phyloP scores from a whole-genome alignment of 257 asterid genomes.

The Salvia splendens region DNA sequence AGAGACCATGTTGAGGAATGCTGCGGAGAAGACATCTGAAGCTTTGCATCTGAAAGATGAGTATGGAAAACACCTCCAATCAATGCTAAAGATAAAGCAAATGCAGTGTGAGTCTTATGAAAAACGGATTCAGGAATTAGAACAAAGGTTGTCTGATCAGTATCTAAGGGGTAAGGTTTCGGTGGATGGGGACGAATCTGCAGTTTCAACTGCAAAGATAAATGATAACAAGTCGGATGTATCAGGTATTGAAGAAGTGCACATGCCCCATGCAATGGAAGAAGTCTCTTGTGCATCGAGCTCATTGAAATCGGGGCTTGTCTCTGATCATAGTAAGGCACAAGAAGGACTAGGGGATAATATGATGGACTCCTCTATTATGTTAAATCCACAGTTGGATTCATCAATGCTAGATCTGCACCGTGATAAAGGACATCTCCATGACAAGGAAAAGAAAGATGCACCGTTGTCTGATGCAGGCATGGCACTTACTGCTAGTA shows the following conservation, averaged over 20 bases:
- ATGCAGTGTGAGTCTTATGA: conserved; percentile 86
- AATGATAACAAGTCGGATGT: conserved; percentile 63
- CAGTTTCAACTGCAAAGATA: conserved; percentile 47
- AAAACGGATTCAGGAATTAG: conserved; percentile 88
- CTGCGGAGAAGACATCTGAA: conserved; percentile 76
- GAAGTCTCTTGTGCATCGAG: conserved; percentile 62
- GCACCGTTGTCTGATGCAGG: conserved; percentile 44
- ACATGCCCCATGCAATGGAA: conserved; percentile 55
- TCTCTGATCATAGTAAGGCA: conserved; percentile 52
- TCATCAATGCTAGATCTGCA: conserved; percentile 82
- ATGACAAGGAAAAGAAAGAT: conserved; percentile 58
- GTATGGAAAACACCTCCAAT: conserved; percentile 72
- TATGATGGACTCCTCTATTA: conserved; percentile 80
- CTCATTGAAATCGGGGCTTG: conserved; percentile 48
- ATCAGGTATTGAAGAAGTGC: conserved; percentile 57
- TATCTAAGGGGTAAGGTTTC: conserved; percentile 53
- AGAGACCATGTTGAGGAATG: conserved; percentile 62
- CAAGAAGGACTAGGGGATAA: conserved; percentile 71
- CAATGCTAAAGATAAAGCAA: conserved; percentile 72
- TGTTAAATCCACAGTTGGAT: conserved; percentile 67
- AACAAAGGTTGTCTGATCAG: conserved; percentile 83
- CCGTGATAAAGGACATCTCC: conserved; percentile 55
- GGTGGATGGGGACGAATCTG: conserved; percentile 47
- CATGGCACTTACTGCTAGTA: conserved; percentile 52
- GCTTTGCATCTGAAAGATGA: conserved; percentile 80